Evolutionary conservation across 352 stramenopile species (phyloP).

Genomic region (Nannochloropsis limnetica): DNA sequence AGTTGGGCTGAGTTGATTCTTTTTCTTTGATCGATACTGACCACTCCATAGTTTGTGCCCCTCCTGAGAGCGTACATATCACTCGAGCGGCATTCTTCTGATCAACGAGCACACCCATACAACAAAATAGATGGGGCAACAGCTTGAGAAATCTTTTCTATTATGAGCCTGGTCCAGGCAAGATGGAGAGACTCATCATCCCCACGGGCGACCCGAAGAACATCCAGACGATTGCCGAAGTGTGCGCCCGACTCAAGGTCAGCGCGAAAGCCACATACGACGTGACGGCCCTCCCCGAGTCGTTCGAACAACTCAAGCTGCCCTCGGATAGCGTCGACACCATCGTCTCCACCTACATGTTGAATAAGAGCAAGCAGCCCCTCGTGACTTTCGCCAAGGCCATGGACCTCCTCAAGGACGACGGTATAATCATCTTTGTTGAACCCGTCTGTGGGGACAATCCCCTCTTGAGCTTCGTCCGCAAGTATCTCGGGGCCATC

Average conservation of each 20-base stretch:
- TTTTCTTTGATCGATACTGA: too few relatives aligned
- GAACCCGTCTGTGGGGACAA: conserved; percentile 7
- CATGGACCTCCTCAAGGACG: conserved; percentile 5
- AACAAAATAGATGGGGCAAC: too few relatives aligned
- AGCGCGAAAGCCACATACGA: neutral
- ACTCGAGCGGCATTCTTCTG: too few relatives aligned
- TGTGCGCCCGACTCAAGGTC: neutral
- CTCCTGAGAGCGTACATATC: too few relatives aligned
- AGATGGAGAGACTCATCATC: neutral
- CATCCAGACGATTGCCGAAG: conserved; percentile 28
- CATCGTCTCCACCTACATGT: conserved; percentile 18
- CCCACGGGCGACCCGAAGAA: conserved; percentile 6
- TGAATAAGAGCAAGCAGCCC: conserved; percentile 31
- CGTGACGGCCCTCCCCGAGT: conserved; percentile 4
- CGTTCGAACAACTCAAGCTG: conserved; percentile 22
- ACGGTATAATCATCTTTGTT: neutral
- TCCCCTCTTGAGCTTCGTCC: neutral
- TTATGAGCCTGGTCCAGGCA: conserved; percentile 9
- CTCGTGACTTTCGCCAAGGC: conserved; percentile 29
- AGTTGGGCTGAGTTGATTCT: neutral
- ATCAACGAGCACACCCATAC: too few relatives aligned
- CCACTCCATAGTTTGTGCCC: too few relatives aligned
- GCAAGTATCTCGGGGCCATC: conserved; percentile 20
- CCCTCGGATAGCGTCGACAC: conserved; percentile 2
- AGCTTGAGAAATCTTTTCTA: neutral